These are phyloP conservation scores for Didymella lethalis DNA, from an alignment of 2,329 filamentous ascomycete genomes.

Conservation along the genomic window DNA sequence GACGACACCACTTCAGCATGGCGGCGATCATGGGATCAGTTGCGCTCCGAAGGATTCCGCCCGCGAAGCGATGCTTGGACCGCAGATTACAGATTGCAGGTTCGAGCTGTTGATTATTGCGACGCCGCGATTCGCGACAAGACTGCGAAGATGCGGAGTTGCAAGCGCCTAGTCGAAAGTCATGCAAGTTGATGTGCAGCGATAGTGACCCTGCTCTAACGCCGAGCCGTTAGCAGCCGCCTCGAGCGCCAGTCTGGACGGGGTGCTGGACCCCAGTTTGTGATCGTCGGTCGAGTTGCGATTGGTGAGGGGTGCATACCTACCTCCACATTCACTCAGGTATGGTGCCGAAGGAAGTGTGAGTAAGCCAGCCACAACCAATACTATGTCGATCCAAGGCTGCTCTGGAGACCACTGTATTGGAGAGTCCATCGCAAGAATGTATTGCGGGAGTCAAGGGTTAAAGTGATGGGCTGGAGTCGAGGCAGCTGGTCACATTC, in stretches of 20 bases:
- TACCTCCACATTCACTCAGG: constrained; percentile 1
- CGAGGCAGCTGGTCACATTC: constrained; percentile 3
- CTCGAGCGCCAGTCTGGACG: constrained; percentile 3
- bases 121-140: constrained; percentile 14
- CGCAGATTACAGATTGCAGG: neutral
- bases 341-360: constrained; percentile 1
- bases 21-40: constrained; percentile 17
- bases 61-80: neutral
- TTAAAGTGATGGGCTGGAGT: neutral
- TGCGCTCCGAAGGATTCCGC: constrained; percentile 1
- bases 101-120: neutral
- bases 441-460: neutral
- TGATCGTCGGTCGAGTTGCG: constrained; percentile 6
- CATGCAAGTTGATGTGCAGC: constrained; percentile 22
- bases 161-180: constrained; percentile 5
- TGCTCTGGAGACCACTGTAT: constrained; percentile 2
- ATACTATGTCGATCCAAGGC: constrained; percentile 7
- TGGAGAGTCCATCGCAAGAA: neutral
- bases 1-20: constrained; percentile 18
- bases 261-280: constrained; percentile 8
- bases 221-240: constrained; percentile 15
- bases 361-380: constrained; percentile 7
- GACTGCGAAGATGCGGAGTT: constrained; percentile 1
- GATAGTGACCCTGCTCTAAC: constrained; percentile 15
- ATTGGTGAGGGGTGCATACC: constrained; percentile 8